Evolutionary conservation across 2,329 filamentous ascomycete species (phyloP), one percentile per base, ranked within the genome.

Genomic region (Balansia obtecta): DNA sequence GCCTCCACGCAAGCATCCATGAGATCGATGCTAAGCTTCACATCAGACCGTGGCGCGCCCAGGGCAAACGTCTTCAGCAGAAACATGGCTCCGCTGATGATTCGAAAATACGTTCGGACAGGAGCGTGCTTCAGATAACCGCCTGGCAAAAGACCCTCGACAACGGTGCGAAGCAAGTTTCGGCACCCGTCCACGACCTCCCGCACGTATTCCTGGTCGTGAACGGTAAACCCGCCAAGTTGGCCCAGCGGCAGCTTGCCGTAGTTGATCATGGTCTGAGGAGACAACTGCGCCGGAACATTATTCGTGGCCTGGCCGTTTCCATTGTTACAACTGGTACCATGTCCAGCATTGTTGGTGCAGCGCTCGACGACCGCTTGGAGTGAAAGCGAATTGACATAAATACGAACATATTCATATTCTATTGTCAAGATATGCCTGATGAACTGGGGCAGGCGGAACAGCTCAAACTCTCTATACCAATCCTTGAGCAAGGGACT

Each of bases 311-410:
- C 64, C 27, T 64, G 55, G 15, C 65, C 58, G 41, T 50, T 48
- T 20, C 63, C 66, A 37, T 65, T 64, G 44, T 63, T 67, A 5
- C 65, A 63, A 5, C 61, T 60, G 13, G 68, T 63, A n/a, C 66
- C 68, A 52, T 72, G 71, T 11, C 69, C 71, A 18, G 83, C 82
- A 55, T 90, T 85, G 53, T 78, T 89, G 7, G 88, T 91, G 68
- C 88, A 95, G 53, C 90, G 81, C 67, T 96, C 91, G 6, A 97
- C 88, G 3, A 97, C 89, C 20, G 93, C 93, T 68, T 98, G 93
- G 2, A 98, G 72, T 2, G 90, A 90, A 2, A 98, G 74, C 1
- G 90, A 95, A 65, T 97, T 96, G 69, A 96, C 79, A 63, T 97
- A 97, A 47, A 96, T 86, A 60, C 91, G 81, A 27, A 91, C 88